A percentile compares a stretch with the other conserved stretches of the same genome.
These are phyloP conservation scores for Penicillium decumbens DNA, from an alignment of 2,329 filamentous ascomycete genomes.

Conservation along the genomic window DNA sequence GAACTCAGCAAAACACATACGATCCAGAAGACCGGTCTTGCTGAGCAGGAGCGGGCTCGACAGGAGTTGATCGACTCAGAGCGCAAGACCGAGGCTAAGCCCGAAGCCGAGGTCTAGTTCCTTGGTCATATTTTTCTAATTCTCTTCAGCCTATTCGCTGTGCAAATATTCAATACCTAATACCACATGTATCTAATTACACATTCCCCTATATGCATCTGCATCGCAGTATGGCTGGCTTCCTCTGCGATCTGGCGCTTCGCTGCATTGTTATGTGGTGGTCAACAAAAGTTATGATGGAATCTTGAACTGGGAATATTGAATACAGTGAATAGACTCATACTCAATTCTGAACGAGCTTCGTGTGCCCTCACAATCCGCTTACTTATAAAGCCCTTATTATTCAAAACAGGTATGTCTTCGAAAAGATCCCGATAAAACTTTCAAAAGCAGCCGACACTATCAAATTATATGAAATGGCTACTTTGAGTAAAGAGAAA, in stretches of 20 bases:
- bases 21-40: conserved; percentile 44
- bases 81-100: conserved; percentile 61
- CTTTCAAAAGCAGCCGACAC: background rate
- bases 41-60: conserved; percentile 42
- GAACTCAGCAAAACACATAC: conserved; percentile 42
- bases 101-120: conserved; percentile 41
- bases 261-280: background rate
- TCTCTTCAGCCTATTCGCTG: background rate
- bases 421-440: background rate
- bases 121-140: background rate
- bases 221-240: background rate
- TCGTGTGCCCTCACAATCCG: background rate
- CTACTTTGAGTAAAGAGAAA: background rate
- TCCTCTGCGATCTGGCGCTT: background rate
- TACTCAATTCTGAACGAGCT: background rate
- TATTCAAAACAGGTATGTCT: background rate
- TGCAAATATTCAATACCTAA: background rate
- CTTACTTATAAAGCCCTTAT: background rate
- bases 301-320: background rate
- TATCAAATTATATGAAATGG: background rate
- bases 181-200: conserved; percentile 4
- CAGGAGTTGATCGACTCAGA: conserved; percentile 42
- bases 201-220: background rate
- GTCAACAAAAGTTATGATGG: background rate
- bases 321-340: background rate